phyloP scores from a whole-genome alignment of 1,139 yeast species.

The Candida neerlandica region DNA sequence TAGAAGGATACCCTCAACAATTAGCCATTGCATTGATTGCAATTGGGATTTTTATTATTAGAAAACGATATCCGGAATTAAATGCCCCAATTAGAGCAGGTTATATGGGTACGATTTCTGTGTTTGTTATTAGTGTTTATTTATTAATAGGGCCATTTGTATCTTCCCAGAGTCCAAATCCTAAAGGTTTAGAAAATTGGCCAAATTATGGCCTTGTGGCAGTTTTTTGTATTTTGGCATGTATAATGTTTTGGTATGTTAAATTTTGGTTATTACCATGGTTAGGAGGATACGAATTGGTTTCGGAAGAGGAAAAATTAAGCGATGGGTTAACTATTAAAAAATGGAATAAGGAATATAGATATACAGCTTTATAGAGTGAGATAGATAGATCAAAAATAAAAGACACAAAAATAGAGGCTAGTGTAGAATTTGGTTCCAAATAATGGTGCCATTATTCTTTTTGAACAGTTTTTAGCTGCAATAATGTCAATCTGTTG shows the following conservation, averaged over 20 bases:
- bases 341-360: slow-evolving; percentile 40
- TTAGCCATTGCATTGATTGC: slow-evolving; percentile 52
- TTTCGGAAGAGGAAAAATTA: slow-evolving; percentile 38
- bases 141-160: slow-evolving; percentile 52
- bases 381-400: neutral
- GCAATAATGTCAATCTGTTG: no score
- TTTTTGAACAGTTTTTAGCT: no score
- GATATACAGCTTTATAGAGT: slow-evolving; percentile 9
- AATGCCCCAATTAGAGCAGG: slow-evolving; percentile 54
- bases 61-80: slow-evolving; percentile 48
- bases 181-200: slow-evolving; percentile 45
- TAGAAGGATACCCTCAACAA: slow-evolving; percentile 72
- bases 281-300: slow-evolving; percentile 43
- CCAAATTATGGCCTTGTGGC: slow-evolving; percentile 56
- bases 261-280: slow-evolving; percentile 50
- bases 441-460: no score
- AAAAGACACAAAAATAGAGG: no score
- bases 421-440: no score
- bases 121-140: slow-evolving; percentile 42
- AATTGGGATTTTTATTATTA: slow-evolving; percentile 52
- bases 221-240: slow-evolving; percentile 31
- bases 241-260: slow-evolving; percentile 51
- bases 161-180: slow-evolving; percentile 40
- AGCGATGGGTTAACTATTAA: slow-evolving; percentile 60
- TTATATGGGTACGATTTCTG: slow-evolving; percentile 43